Conservation (phyloP, 495 filamentous ascomycete species). For the Cudoniella acicularis region DNA sequence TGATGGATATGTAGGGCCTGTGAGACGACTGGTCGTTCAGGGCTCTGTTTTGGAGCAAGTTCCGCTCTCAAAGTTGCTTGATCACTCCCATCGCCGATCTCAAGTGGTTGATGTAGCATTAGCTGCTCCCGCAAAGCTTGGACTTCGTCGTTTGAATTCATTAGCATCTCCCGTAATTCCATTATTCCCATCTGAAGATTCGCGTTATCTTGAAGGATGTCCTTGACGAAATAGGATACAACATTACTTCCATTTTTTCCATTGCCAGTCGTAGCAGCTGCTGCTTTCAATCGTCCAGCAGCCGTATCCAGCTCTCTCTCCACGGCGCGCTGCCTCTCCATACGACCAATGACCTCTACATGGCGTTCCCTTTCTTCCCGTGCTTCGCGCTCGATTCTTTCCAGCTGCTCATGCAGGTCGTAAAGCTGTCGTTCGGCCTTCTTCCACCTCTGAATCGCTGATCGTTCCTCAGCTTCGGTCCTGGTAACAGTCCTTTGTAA, state of each 20-base stretch:
- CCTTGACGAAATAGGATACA: constrained; percentile 89
- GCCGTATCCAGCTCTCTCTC: constrained; percentile 74
- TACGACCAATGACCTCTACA: constrained; percentile 70
- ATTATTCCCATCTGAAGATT: constrained; percentile 86
- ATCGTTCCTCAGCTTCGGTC: constrained; percentile 67
- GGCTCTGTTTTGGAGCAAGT: constrained; percentile 48
- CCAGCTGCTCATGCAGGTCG: constrained; percentile 79
- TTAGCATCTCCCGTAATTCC: constrained; percentile 86
- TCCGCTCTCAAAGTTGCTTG: constrained; percentile 64
- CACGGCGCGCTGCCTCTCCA: constrained; percentile 71
- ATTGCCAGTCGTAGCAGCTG: constrained; percentile 58
- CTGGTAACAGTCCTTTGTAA: constrained; percentile 62
- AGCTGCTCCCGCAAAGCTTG: constrained; percentile 81
- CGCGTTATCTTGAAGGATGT: constrained; percentile 92
- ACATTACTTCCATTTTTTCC: constrained; percentile 56
- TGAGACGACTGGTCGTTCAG: constrained; percentile 42
- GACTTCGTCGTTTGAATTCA: constrained; percentile 91
- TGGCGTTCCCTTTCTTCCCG: constrained; percentile 79
- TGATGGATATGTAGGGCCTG: constrained; percentile 89
- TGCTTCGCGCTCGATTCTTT: constrained; percentile 82
- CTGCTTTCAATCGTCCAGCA: constrained; percentile 72
- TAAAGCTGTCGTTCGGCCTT: constrained; percentile 70
- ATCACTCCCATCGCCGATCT: constrained; percentile 31
- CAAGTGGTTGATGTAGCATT: constrained; percentile 69
- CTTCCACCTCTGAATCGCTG: constrained; percentile 76